Evolutionary conservation across 2,329 filamentous ascomycete species (phyloP).

Genomic region (Beauveria bassiana): DNA sequence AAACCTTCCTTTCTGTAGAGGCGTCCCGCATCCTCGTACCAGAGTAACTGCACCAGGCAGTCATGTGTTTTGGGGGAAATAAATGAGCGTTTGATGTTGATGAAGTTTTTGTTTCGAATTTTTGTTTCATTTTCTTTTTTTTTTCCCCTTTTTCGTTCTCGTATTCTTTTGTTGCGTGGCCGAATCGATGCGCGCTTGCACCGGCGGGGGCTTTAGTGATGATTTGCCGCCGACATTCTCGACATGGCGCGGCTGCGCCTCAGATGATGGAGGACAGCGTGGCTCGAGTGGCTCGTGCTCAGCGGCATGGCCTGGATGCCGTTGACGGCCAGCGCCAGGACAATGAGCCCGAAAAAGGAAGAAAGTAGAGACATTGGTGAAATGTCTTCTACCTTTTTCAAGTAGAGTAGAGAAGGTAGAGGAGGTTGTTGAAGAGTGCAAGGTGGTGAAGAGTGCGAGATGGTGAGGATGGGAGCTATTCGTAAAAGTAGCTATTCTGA

Average conservation of each 20-base stretch:
- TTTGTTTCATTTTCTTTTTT: background rate
- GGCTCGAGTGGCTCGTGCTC: background rate
- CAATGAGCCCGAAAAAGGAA: slow-evolving; percentile 1
- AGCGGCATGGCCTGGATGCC: background rate
- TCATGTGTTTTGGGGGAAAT: too few species aligned
- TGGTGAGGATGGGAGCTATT: background rate
- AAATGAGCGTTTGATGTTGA: too few species aligned
- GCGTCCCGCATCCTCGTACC: too few species aligned
- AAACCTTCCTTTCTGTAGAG: too few species aligned
- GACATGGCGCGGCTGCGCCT: slow-evolving; percentile 7
- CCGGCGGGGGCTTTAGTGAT: background rate
- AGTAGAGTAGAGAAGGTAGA: too few species aligned
- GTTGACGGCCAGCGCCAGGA: slow-evolving; percentile 3
- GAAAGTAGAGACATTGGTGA: background rate
- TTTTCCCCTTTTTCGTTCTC: background rate
- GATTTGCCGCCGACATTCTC: slow-evolving; percentile 1
- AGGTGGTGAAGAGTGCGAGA: background rate
- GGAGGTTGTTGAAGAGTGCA: background rate
- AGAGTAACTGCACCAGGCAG: background rate
- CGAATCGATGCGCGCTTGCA: background rate
- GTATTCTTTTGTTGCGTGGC: background rate
- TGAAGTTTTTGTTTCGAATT: background rate
- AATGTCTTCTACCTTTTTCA: background rate
- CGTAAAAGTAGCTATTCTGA: too few species aligned
- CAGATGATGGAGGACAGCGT: slow-evolving; percentile 1